A percentile compares a stretch with the other conserved stretches of the same genome.
These are phyloP conservation scores for Macadamia tetraphylla DNA, from an alignment of 164 flowering plant species.

Conservation along the genomic window DNA sequence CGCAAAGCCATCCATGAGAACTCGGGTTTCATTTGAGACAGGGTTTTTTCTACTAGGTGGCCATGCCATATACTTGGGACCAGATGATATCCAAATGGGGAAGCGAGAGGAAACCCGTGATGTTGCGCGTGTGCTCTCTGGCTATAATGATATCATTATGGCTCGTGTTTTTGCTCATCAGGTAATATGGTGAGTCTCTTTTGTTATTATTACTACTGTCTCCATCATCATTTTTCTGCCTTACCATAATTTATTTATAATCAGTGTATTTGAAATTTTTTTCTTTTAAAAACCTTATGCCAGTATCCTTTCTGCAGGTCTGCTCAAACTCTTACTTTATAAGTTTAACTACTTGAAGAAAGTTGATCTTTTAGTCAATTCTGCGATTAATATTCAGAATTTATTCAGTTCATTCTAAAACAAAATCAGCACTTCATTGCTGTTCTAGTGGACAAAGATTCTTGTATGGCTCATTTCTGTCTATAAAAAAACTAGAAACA, in stretches of 20 bases:
- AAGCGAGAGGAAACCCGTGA: slow-evolving; percentile 99
- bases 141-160: slow-evolving; percentile 96
- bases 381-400: too few species aligned
- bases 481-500: too few species aligned
- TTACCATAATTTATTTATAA: not conserved
- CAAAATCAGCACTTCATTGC: too few species aligned
- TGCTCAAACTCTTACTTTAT: too few species aligned
- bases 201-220: not conserved
- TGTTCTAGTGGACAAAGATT: too few species aligned
- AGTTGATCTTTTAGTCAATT: not conserved
- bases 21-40: slow-evolving; percentile 94
- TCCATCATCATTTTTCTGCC: not conserved
- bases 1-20: slow-evolving; percentile 98
- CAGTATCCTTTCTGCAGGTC: too few species aligned
- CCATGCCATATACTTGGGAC: slow-evolving; percentile 92
- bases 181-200: slow-evolving; percentile 74
- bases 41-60: slow-evolving; percentile 93
- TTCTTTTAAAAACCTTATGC: too few species aligned
- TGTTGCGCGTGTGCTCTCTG: slow-evolving; percentile 90
- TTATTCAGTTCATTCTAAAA: too few species aligned
- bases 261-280: too few species aligned
- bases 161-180: slow-evolving; percentile 98
- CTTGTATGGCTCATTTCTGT: too few species aligned
- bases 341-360: not conserved
- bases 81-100: slow-evolving; percentile 94